Conservation (phyloP, 805 yeast species). For the Yarrowia porcina region DNA sequence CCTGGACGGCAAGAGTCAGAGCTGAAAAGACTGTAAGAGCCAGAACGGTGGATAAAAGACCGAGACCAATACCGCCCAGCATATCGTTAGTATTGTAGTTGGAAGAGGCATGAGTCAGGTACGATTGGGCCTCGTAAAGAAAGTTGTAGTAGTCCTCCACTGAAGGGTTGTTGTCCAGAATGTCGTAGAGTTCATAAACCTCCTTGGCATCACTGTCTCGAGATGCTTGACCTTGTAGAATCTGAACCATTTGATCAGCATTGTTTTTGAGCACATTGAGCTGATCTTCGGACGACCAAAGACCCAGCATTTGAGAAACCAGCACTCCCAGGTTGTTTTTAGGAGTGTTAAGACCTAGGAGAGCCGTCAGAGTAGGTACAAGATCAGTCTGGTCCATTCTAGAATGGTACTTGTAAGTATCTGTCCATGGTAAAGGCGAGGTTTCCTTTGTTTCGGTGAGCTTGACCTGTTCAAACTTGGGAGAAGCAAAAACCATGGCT, state of each 20-base stretch:
- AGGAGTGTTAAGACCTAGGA: conserved; percentile 66
- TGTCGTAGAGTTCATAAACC: conserved; percentile 16
- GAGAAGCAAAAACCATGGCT: conserved; percentile 67
- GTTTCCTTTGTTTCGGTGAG: neutral
- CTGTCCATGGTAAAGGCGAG: conserved; percentile 38
- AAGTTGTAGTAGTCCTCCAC: conserved; percentile 37
- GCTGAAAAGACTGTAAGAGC: conserved; percentile 34
- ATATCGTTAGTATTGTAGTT: conserved; percentile 63
- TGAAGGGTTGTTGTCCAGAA: neutral
- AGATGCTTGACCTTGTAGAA: conserved; percentile 29
- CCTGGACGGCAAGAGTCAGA: conserved; percentile 24
- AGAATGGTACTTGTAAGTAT: conserved; percentile 50
- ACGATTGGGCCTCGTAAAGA: conserved; percentile 43
- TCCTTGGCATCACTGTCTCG: conserved; percentile 23
- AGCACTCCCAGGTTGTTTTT: conserved; percentile 71
- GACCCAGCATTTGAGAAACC: conserved; percentile 52
- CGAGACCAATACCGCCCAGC: conserved; percentile 41
- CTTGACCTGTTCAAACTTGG: conserved; percentile 45
- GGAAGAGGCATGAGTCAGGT: conserved; percentile 49
- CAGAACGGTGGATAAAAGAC: conserved; percentile 38
- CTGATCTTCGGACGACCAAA: conserved; percentile 57
- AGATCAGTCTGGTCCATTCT: conserved; percentile 64
- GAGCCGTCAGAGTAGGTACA: conserved; percentile 63
- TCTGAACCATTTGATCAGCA: conserved; percentile 33
- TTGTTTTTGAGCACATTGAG: conserved; percentile 49